Conservation (phyloP, 768 basidiomycete genomes). For the Roridomyces roridus region DNA sequence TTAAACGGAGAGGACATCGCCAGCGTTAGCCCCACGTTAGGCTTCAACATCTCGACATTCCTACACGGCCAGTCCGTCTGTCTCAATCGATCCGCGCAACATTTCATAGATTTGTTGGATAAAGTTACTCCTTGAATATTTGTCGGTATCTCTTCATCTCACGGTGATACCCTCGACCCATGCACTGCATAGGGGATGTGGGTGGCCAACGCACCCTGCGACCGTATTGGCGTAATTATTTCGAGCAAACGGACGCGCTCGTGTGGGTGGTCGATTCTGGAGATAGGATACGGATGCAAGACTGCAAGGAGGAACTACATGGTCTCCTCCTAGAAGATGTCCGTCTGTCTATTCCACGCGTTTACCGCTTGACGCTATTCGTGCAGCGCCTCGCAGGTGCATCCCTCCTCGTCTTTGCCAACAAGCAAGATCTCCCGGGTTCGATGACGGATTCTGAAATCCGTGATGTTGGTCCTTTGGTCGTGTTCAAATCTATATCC, state of each 20-base stretch:
- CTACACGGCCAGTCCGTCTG: constrained; percentile 79
- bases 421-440: constrained; percentile 95
- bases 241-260: constrained; percentile 96
- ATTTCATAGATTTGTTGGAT: constrained; percentile 18
- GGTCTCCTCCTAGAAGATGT: constrained; percentile 92
- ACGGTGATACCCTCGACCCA: constrained; percentile 14
- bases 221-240: constrained; percentile 99
- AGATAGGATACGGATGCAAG: constrained; percentile 87
- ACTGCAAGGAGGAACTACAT: constrained; percentile 89
- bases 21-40: constrained; percentile 90
- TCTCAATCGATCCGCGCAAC: constrained; percentile 24
- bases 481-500: constrained; percentile 12
- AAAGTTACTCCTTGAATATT: constrained; percentile 80
- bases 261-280: constrained; percentile 99
- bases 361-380: constrained; percentile 14
- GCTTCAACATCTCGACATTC: constrained; percentile 99
- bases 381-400: constrained; percentile 91
- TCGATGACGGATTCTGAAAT: constrained; percentile 87
- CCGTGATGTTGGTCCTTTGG: constrained; percentile 63
- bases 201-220: constrained; percentile 95
- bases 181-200: constrained; percentile 81
- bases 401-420: constrained; percentile 93
- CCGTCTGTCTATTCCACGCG: constrained; percentile 34
- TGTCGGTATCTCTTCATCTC: constrained; percentile 52
- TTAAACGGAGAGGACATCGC: constrained; percentile 91